These are phyloP conservation scores for Penicillium parvum DNA, from an alignment of 495 filamentous ascomycete species.

Conservation along the genomic window DNA sequence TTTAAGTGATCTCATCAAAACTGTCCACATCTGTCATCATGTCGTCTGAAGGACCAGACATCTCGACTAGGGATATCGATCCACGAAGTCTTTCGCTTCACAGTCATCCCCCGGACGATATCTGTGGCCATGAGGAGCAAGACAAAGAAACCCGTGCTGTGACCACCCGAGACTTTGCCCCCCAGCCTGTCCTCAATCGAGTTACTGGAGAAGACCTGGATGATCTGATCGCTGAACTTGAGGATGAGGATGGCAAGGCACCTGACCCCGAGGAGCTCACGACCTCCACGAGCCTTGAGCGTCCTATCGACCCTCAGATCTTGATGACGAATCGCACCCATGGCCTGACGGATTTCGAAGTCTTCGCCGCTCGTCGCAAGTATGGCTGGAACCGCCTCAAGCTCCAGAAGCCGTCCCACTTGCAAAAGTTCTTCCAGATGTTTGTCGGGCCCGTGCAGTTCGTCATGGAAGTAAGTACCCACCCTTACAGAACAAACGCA, in stretches of 20 bases:
- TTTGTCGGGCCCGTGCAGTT: conserved; percentile 91
- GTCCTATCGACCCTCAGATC: conserved; percentile 58
- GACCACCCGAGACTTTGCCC: neutral
- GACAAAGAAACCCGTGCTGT: neutral
- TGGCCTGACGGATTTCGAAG: conserved; percentile 72
- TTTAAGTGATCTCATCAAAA: too few species aligned
- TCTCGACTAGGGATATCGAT: neutral
- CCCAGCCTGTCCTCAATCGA: neutral
- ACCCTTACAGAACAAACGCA: neutral
- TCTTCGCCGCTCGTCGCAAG: conserved; percentile 57
- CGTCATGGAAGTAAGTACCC: conserved; percentile 73
- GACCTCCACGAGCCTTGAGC: conserved; percentile 26
- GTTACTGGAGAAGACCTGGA: conserved; percentile 64
- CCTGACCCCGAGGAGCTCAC: conserved; percentile 51
- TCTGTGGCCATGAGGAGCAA: conserved; percentile 2
- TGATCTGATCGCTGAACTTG: conserved; percentile 75
- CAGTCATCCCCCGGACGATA: conserved; percentile 1
- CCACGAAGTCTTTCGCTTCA: neutral
- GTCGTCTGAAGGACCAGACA: neutral
- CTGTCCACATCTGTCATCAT: neutral
- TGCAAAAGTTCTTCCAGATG: conserved; percentile 78
- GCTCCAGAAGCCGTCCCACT: conserved; percentile 79
- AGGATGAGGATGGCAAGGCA: conserved; percentile 68
- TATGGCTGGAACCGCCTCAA: conserved; percentile 87
- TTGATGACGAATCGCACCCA: conserved; percentile 64